phyloP scores from a whole-genome alignment of 345 rosid genomes.

The Psidium guajava region DNA sequence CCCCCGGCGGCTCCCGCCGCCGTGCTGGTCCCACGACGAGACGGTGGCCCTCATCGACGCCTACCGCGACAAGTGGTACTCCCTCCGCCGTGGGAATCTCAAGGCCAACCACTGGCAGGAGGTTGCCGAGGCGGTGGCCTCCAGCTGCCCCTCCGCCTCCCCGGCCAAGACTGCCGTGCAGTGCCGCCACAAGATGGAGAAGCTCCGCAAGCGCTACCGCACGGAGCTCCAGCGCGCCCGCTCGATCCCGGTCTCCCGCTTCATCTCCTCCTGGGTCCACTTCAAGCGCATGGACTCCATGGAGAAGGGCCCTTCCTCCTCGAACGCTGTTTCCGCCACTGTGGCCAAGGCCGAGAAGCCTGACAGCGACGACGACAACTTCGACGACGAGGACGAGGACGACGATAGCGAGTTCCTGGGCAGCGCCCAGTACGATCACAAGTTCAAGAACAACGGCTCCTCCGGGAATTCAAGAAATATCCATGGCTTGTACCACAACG shows the following conservation, averaged over 20 bases:
- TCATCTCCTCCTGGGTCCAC: constrained; percentile 84
- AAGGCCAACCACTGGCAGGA: constrained; percentile 96
- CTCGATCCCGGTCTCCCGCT: constrained; percentile 71
- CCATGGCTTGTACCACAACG: constrained; percentile 48
- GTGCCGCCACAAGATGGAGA: constrained; percentile 99
- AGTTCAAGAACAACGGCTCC: constrained; percentile 12
- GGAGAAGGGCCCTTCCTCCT: constrained; percentile 53
- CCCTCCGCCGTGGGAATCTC: constrained; percentile 84
- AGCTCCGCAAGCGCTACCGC: constrained; percentile 77
- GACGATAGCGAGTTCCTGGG: constrained; percentile 21
- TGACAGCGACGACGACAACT: constrained; percentile 19
- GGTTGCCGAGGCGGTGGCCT: constrained; percentile 59
- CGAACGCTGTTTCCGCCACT: neutral
- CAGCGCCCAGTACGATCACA: constrained; percentile 9
- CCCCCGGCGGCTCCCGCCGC: constrained; percentile 87
- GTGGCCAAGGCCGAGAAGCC: constrained; percentile 5
- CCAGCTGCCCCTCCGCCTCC: constrained; percentile 47
- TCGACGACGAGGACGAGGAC: constrained; percentile 24
- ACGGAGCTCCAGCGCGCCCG: constrained; percentile 86
- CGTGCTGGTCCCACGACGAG: constrained; percentile 91
- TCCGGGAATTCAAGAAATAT: constrained; percentile 31
- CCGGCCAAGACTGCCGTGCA: constrained; percentile 78
- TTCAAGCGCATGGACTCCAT: constrained; percentile 75
- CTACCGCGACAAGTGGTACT: constrained; percentile 81
- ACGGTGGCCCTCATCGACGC: constrained; percentile 71